Percentiles rank a stretch among this genome's conserved stretches.
Conservation (phyloP, 2,329 filamentous ascomycete genomes). For the Allantophomopsis lycopodina region DNA sequence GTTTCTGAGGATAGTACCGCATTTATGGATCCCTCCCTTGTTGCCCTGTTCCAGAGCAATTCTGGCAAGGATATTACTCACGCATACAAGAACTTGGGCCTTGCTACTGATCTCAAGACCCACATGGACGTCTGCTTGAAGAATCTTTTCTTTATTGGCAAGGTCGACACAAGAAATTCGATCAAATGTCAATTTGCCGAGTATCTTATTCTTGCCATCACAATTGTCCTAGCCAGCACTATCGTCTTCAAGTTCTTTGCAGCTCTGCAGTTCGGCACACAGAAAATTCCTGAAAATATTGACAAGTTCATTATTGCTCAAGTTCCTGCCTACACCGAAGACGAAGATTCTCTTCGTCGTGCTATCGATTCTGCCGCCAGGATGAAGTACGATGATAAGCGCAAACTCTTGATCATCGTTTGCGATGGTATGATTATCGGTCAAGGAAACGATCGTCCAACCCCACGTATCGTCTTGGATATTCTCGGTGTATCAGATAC, state of each 20-base stretch:
- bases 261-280: constrained; percentile 82
- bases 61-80: constrained; percentile 72
- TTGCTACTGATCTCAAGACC: constrained; percentile 40
- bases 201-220: constrained; percentile 80
- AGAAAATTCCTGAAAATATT: constrained; percentile 86
- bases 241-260: constrained; percentile 96
- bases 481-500: constrained; percentile 91
- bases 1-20: constrained; percentile 42
- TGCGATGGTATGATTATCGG: constrained; percentile 99
- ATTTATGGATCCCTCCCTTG: constrained; percentile 69
- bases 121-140: constrained; percentile 77
- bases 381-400: constrained; percentile 97
- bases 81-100: constrained; percentile 59
- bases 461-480: constrained; percentile 88
- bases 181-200: constrained; percentile 72
- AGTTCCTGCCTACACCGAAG: constrained; percentile 94
- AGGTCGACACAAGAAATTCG: constrained; percentile 84
- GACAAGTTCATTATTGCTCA: constrained; percentile 99
- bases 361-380: constrained; percentile 91
- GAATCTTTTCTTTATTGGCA: constrained; percentile 88
- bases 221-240: constrained; percentile 64
- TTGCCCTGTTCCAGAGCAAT: constrained; percentile 62
- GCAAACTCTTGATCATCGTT: constrained; percentile 82
- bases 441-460: constrained; percentile 92
- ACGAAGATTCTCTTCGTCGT: constrained; percentile 91